Evolutionary conservation across 495 filamentous ascomycete genomes (phyloP), one percentile per base, ranked within the genome.

Genomic region (Aspergillus homomorphus): DNA sequence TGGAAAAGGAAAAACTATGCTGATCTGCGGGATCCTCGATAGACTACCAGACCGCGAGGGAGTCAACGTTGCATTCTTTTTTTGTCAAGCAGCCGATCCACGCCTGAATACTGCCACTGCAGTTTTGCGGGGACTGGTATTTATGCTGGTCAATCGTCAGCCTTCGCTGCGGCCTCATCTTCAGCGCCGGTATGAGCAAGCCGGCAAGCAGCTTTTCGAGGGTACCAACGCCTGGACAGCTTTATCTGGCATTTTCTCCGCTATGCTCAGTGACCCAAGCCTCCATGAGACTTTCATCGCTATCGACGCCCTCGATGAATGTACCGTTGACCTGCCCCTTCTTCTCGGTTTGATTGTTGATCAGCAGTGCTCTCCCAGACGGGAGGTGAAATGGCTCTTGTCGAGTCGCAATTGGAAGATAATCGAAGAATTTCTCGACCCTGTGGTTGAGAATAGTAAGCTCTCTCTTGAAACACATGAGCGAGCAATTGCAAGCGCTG

Each of bases 281-380:
- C 45, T 73, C 42, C 46, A 53, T 16, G 59, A 51, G 12, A 61
- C 61, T 10, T 75, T 70, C 52, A 49, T 76, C 62, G 55, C 79
- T 7, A 64, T 80, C 49, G 75, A 81, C 59, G 75, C 75, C 8
- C 69, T 80, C 9, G 73, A 80, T 63, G 78, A 80, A 61, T 80
- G 75, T 57, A 55, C 54, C 4, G 53, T 33, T 18, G 70, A 63
- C 41, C 57, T 63, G 51, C 33, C 45, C 7, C 33, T 68, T 7
- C 66, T 79, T 38, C 57, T 76, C 2, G 45, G 68, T n/a, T 53
- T 74, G 12, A 71, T 77, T 53, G 22, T 33, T 8, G 4, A 9
- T 3, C 8, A 61, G 28, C 12, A 33, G 18, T 15, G 10, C 28
- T 58, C 43, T 45, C 23, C 62, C 28, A 18, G 53, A 1, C n/a